phyloP scores from a whole-genome alignment of 768 basidiomycete genomes.

The Xerocomus potaroensis region DNA sequence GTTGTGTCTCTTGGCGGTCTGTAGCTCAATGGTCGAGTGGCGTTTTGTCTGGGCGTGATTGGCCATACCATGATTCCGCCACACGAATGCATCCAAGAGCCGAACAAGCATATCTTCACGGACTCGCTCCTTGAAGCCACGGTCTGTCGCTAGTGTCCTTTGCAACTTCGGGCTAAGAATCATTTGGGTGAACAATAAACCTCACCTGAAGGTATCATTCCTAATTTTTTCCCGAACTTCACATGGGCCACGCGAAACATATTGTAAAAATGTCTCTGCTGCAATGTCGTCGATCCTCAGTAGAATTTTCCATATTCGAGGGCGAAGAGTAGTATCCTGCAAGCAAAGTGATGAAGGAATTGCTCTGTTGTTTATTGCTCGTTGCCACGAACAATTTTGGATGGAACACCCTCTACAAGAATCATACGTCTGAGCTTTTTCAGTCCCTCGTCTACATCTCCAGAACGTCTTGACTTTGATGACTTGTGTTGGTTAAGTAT shows the following conservation, averaged over 20 bases:
- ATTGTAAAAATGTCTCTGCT: conserved; percentile 69
- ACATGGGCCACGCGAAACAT: conserved; percentile 81
- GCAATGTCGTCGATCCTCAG: conserved; percentile 76
- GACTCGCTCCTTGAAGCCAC: conserved; percentile 96
- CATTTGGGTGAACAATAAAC: conserved; percentile 1
- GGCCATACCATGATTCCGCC: conserved; percentile 78
- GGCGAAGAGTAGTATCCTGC: conserved; percentile 80
- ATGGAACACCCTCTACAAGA: conserved; percentile 87
- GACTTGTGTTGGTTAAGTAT: conserved; percentile 68
- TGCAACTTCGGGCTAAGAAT: conserved; percentile 1
- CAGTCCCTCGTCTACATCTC: conserved; percentile 74
- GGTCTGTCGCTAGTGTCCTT: conserved; percentile 89
- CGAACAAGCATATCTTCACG: conserved; percentile 96
- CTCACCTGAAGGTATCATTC: conserved; percentile 94
- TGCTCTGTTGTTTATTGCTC: neutral
- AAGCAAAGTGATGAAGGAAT: conserved; percentile 3
- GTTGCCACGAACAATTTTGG: conserved; percentile 53
- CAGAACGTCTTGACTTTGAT: conserved; percentile 58
- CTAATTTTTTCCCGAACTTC: conserved; percentile 88
- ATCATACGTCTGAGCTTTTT: conserved; percentile 85
- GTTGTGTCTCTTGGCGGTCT: conserved; percentile 78
- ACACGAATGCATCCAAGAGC: conserved; percentile 96
- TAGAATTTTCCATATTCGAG: conserved; percentile 93
- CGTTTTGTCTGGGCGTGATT: neutral
- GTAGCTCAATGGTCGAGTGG: neutral